phyloP scores from a whole-genome alignment of 2,329 filamentous ascomycete genomes.

The Fusarium sp. region DNA sequence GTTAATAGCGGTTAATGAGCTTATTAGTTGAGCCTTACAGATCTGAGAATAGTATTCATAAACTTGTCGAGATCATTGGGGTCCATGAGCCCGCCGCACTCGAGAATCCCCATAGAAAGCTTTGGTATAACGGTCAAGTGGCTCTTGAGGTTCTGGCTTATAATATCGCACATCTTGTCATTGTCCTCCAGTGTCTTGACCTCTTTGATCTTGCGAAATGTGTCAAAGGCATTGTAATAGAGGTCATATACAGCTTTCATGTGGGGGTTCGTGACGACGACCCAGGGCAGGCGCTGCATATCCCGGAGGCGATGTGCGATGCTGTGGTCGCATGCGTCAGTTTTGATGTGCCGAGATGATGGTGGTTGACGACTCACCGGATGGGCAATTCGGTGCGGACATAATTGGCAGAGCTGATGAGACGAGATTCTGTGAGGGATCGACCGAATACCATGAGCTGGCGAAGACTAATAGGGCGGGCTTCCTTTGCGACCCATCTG shows the following conservation, averaged over 20 bases:
- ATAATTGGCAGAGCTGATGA: slow-evolving; percentile 97
- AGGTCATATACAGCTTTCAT: slow-evolving; percentile 95
- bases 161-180: slow-evolving; percentile 82
- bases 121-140: slow-evolving; percentile 95
- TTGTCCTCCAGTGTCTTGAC: slow-evolving; percentile 91
- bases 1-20: neutral
- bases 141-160: slow-evolving; percentile 82
- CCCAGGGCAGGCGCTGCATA: slow-evolving; percentile 96
- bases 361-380: slow-evolving; percentile 38
- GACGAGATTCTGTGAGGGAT: slow-evolving; percentile 86
- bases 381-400: slow-evolving; percentile 94
- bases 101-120: slow-evolving; percentile 91
- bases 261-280: slow-evolving; percentile 94
- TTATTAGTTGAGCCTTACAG: slow-evolving; percentile 64
- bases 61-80: slow-evolving; percentile 87
- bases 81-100: slow-evolving; percentile 86
- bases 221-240: slow-evolving; percentile 97
- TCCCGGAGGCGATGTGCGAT: slow-evolving; percentile 95
- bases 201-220: slow-evolving; percentile 84
- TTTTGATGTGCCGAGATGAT: neutral
- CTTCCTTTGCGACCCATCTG: slow-evolving; percentile 94
- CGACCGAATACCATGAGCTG: slow-evolving; percentile 98
- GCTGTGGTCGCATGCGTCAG: slow-evolving; percentile 55
- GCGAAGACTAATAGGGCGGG: slow-evolving; percentile 92
- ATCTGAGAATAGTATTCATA: slow-evolving; percentile 93